A percentile compares a stretch with the other conserved stretches of the same genome.
Conservation (phyloP, 1,284 basidiomycete genomes). For the Leccinum solheimii region DNA sequence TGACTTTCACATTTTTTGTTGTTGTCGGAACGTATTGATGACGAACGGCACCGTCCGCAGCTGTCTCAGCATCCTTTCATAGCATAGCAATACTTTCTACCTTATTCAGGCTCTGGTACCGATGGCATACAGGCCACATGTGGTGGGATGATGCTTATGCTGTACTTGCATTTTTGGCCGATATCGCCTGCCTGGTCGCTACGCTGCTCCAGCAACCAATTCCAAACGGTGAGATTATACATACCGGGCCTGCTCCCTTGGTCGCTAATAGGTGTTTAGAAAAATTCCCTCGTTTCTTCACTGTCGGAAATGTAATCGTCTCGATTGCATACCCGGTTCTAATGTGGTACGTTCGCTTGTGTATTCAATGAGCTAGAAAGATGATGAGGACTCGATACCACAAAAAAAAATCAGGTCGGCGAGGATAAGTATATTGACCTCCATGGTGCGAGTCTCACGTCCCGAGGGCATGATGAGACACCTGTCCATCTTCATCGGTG, state of each 20-base stretch:
- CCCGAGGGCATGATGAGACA: slow-evolving; percentile 17
- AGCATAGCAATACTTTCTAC: slow-evolving; percentile 25
- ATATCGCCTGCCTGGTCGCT: slow-evolving; percentile 14
- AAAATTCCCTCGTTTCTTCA: slow-evolving; percentile 11
- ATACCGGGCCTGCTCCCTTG: background rate
- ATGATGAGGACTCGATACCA: background rate
- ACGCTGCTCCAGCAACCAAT: slow-evolving; percentile 14
- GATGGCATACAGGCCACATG: slow-evolving; percentile 20
- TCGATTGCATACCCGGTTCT: slow-evolving; percentile 23
- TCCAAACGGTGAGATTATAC: slow-evolving; percentile 1
- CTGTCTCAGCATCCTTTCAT: slow-evolving; percentile 22
- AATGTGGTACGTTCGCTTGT: slow-evolving; percentile 27
- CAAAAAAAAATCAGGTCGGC: slow-evolving; percentile 17
- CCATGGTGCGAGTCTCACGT: slow-evolving; percentile 26
- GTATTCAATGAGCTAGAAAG: background rate
- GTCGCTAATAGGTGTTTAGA: slow-evolving; percentile 7
- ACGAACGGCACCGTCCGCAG: slow-evolving; percentile 7
- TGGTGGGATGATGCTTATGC: slow-evolving; percentile 35
- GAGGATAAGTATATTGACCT: slow-evolving; percentile 30
- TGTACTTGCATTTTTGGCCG: slow-evolving; percentile 18
- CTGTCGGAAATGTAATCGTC: slow-evolving; percentile 16
- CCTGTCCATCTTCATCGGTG: slow-evolving; percentile 13
- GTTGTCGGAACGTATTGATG: background rate
- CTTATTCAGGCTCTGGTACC: slow-evolving; percentile 28
- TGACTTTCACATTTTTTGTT: background rate